Percentiles rank a stretch among this genome's conserved stretches.
phyloP scores from a whole-genome alignment of 129 eudicot species.

The Saussurea involucrata region DNA sequence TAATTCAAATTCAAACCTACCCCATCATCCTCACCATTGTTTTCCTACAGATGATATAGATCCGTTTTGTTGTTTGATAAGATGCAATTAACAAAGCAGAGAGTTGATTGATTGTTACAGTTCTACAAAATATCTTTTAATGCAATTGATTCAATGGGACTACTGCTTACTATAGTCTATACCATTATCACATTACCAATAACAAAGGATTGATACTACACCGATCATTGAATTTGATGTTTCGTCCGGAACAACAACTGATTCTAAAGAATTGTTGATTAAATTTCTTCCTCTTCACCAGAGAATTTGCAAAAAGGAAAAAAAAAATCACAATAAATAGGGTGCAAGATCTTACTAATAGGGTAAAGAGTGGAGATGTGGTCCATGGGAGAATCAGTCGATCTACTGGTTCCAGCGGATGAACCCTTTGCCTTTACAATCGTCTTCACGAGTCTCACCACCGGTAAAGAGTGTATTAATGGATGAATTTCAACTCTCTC shows the following conservation, averaged over 20 bases:
- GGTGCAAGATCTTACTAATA: neutral
- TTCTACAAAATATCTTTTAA: neutral
- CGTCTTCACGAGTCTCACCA: too few relatives aligned
- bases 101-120: neutral
- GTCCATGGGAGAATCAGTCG: neutral
- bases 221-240: neutral
- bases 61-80: neutral
- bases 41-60: neutral
- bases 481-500: too few relatives aligned
- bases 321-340: neutral
- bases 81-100: constrained; percentile 1
- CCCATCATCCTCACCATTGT: neutral
- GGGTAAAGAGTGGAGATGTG: neutral
- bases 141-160: neutral
- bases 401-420: neutral
- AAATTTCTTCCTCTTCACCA: neutral
- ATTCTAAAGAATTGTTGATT: neutral
- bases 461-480: too few relatives aligned
- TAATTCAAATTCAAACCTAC: neutral
- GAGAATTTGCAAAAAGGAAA: neutral
- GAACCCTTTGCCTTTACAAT: neutral
- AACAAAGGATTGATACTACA: neutral
- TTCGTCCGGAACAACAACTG: neutral
- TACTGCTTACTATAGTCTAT: neutral
- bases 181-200: neutral